Evolutionary conservation across 129 eudicot genomes (phyloP).

Genomic region (Pulicaria dysenterica): DNA sequence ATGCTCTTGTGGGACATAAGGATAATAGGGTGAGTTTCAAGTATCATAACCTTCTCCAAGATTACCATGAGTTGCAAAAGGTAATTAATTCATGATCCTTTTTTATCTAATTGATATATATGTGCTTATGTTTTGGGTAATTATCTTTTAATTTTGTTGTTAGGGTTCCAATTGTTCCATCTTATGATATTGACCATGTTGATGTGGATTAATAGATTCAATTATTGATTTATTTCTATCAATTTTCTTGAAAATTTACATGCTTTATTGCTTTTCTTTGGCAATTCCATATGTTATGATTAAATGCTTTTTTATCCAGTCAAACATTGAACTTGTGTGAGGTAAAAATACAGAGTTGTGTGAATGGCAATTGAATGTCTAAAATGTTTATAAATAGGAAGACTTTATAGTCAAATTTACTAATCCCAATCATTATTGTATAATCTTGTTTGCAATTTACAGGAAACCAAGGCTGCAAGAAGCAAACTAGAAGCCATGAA

Average conservation of each 20-base stretch:
- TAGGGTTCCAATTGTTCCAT: slow-evolving; percentile 1
- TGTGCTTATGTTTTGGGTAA: neutral
- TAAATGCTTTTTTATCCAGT: too few relatives aligned
- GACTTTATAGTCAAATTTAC: too few relatives aligned
- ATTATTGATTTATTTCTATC: slow-evolving; percentile 7
- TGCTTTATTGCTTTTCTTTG: too few relatives aligned
- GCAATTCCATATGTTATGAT: too few relatives aligned
- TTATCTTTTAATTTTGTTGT: neutral
- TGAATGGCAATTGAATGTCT: neutral
- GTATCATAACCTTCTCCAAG: slow-evolving; percentile 58
- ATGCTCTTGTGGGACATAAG: slow-evolving; percentile 14
- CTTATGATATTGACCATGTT: slow-evolving; percentile 5
- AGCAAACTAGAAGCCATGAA: slow-evolving; percentile 41
- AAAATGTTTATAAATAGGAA: neutral
- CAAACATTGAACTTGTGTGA: too few relatives aligned
- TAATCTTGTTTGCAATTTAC: slow-evolving; percentile 6
- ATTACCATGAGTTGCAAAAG: slow-evolving; percentile 50
- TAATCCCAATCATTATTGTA: too few relatives aligned
- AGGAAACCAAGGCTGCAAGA: slow-evolving; percentile 50
- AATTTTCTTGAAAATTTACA: neutral
- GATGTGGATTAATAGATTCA: slow-evolving; percentile 1
- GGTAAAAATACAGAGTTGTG: too few relatives aligned
- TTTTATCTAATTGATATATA: neutral
- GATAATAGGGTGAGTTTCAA: slow-evolving; percentile 43
- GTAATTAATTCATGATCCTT: slow-evolving; percentile 29